Base-by-base conservation (phyloP, 352 stramenopile species). In the Phytophthora europaea region DNA sequence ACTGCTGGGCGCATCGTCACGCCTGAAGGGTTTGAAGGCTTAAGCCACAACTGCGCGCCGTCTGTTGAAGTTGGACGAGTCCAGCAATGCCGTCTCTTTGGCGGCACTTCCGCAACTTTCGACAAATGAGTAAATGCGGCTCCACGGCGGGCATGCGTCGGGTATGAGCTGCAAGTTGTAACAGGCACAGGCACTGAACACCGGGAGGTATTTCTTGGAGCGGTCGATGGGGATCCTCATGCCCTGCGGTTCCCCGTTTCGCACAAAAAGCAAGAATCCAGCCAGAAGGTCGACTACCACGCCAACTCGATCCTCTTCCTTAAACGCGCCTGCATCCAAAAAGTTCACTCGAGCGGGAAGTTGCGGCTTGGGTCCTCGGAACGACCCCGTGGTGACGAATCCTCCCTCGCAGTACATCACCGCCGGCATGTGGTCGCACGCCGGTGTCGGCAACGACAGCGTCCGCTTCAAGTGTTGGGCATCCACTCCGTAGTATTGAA, bases 371-470 rank as follows among this genome's bases (percentile, higher is more conserved):
- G 82, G 84, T 9, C 85, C 85, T 51, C 83, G 72, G 33, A 93
- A 93, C 45, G 84, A 80, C 50, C 86, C 84, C n/a, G 78, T 91
- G 0, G 86, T 92, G 70, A 93, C 84, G 56, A 91, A 85, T 9
- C 86, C 86, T 13, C 71, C 78, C 65, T 91, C 83, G 28, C 82
- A 85, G 55, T 93, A 93, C 84, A 93, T 93, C 61, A 93, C 80
- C n/a, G 84, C 86, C 3, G 86, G 81, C 62, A 93, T 88, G 70
- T 88, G 70, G 53, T 93, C 83, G 64, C 82, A 93, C 28, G 83
- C 84, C 0, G 82, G 79, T 23, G 80, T 81, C 4, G 84, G 78
- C 26, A 88, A 70, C 26, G 80, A 88, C 36, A 91, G 61, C 34
- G 84, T 74, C 34, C 82, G 72, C 22, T 80, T 73, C 1, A 85